Evolutionary conservation across 805 yeast species (phyloP).

Genomic region (Kodamaea jinghongensis): DNA sequence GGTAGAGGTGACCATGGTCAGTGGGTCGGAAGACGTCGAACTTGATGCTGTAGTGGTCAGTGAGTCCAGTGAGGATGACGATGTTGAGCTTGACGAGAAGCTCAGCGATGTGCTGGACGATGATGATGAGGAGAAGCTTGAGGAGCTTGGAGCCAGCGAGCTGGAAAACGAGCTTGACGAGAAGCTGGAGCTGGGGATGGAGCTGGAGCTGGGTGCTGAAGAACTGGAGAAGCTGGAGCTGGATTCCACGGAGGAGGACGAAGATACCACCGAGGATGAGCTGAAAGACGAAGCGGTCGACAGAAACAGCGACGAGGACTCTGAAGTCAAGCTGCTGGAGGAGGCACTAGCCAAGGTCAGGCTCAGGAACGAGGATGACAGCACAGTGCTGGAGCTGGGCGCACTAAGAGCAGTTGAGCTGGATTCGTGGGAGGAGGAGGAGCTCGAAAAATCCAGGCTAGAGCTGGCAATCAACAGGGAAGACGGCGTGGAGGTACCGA

Average conservation of each 20-base stretch:
- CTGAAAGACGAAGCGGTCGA: constrained; percentile 6
- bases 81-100: neutral
- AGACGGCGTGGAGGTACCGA: neutral
- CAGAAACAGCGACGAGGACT: constrained; percentile 2
- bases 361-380: constrained; percentile 4
- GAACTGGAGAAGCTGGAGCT: constrained; percentile 1
- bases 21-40: neutral
- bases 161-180: constrained; percentile 1
- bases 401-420: neutral
- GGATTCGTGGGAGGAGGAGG: no score
- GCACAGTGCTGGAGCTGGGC: constrained; percentile 1
- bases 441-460: neutral
- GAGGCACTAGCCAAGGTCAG: constrained; percentile 7
- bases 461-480: neutral
- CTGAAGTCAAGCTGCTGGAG: neutral
- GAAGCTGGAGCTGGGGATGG: neutral
- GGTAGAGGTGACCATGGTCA: constrained; percentile 1
- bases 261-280: constrained; percentile 4
- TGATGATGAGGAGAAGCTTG: neutral
- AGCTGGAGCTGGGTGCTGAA: constrained; percentile 1
- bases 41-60: no score
- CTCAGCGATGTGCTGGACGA: neutral
- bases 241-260: constrained; percentile 5
- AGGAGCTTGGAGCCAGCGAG: neutral
- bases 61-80: no score